These are phyloP conservation scores for Rhododendron vialii DNA, from an alignment of 148 eudicot species.

Conservation along the genomic window DNA sequence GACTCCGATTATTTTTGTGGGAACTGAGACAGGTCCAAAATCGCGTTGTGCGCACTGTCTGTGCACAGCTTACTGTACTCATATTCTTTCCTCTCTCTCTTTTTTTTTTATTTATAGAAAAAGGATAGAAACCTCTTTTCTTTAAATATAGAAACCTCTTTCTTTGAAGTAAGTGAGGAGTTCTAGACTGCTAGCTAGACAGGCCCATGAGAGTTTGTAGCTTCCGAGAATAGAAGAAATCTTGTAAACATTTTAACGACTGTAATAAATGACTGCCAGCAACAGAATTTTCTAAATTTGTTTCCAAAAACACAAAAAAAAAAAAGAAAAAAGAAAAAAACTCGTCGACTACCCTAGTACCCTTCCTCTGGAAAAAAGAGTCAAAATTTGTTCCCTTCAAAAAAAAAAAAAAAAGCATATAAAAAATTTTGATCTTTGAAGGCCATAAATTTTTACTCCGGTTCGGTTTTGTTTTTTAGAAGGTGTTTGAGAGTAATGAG, in stretches of 20 bases:
- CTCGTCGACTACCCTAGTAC: not conserved
- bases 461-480: no score
- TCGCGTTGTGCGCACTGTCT: no score
- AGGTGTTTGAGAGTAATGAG: no score
- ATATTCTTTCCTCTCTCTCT: no score
- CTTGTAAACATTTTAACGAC: conserved; percentile 21
- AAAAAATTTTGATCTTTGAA: not conserved
- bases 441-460: no score
- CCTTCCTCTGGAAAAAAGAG: not conserved
- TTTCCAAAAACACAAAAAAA: not conserved
- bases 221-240: conserved; percentile 26
- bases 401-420: no score
- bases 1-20: no score
- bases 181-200: not conserved
- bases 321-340: no score
- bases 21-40: no score
- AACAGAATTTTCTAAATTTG: conserved; percentile 11
- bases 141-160: not conserved
- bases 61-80: no score
- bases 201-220: conserved; percentile 24
- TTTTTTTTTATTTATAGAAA: no score
- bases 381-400: not conserved
- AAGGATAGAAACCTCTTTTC: not conserved
- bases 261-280: conserved; percentile 22
- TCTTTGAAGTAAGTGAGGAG: not conserved